phyloP scores from a whole-genome alignment of 176 grass and related monocot genomes.

The Triticum aestivum region DNA sequence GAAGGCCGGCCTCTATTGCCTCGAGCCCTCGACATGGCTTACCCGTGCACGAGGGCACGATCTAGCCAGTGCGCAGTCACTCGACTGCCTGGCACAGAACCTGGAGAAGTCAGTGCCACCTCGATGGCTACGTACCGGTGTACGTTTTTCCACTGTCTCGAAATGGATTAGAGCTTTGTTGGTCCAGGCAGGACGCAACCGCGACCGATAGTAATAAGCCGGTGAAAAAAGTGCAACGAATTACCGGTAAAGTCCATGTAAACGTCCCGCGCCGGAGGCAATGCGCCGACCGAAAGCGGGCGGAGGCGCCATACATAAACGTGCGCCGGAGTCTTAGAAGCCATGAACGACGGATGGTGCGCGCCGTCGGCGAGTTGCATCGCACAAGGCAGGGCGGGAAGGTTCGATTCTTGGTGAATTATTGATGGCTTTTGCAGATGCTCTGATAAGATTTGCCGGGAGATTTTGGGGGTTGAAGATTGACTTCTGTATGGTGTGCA shows the following conservation, averaged over 20 bases:
- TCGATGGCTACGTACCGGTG: background rate
- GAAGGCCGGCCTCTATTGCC: background rate
- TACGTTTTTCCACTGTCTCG: background rate
- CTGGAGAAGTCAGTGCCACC: background rate
- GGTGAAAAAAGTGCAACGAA: background rate
- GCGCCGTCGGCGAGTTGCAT: too few species aligned
- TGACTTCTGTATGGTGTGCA: too few species aligned
- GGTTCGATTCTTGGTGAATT: too few species aligned
- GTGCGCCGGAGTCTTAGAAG: background rate
- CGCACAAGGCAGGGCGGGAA: background rate
- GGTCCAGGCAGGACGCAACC: background rate
- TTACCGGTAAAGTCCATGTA: background rate
- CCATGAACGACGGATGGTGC: background rate
- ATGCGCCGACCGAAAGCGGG: background rate
- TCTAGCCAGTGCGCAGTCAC: background rate
- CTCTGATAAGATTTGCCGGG: background rate
- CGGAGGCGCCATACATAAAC: too few species aligned
- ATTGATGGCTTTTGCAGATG: background rate
- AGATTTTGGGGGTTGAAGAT: too few species aligned
- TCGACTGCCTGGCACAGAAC: too few species aligned
- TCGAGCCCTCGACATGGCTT: background rate
- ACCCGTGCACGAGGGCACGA: background rate
- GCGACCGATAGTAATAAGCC: background rate
- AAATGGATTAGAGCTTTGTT: background rate
- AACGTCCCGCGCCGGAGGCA: conserved; percentile 13